A percentile compares a stretch with the other conserved stretches of the same genome.
Conservation (phyloP, 495 filamentous ascomycete genomes). For the Entonaema liquescens region DNA sequence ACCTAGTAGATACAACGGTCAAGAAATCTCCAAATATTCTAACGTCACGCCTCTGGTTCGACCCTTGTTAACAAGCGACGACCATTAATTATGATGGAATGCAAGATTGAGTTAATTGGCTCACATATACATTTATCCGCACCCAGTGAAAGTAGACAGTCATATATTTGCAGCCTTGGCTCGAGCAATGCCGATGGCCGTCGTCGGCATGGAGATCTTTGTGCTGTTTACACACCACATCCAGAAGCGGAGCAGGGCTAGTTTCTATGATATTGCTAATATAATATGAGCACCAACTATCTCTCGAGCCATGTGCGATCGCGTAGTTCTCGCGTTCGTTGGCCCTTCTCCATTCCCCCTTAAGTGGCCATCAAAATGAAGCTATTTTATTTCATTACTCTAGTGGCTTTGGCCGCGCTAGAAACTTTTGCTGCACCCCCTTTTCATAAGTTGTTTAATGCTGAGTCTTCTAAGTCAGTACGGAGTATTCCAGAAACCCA, state of each 20-base stretch:
- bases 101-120: conserved; percentile 12
- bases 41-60: background rate
- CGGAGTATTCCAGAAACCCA: conserved; percentile 40
- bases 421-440: conserved; percentile 33
- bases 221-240: conserved; percentile 6
- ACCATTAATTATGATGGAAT: background rate
- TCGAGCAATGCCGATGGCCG: conserved; percentile 29
- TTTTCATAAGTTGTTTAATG: conserved; percentile 1
- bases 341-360: background rate
- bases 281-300: conserved; percentile 22
- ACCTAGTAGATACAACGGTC: background rate
- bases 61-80: conserved; percentile 4
- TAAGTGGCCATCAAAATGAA: conserved; percentile 29
- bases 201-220: conserved; percentile 16
- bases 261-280: conserved; percentile 9
- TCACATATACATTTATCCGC: conserved; percentile 36
- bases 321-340: conserved; percentile 10
- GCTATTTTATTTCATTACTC: conserved; percentile 22
- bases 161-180: conserved; percentile 34
- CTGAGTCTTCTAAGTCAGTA: conserved; percentile 6
- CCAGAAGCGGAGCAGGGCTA: conserved; percentile 28
- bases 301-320: conserved; percentile 1
- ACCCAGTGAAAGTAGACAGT: conserved; percentile 15
- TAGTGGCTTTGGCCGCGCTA: conserved; percentile 21
- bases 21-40: conserved; percentile 1